These are phyloP conservation scores for Gossypium davidsonii DNA, from an alignment of 441 rosid genomes.

Conservation along the genomic window DNA sequence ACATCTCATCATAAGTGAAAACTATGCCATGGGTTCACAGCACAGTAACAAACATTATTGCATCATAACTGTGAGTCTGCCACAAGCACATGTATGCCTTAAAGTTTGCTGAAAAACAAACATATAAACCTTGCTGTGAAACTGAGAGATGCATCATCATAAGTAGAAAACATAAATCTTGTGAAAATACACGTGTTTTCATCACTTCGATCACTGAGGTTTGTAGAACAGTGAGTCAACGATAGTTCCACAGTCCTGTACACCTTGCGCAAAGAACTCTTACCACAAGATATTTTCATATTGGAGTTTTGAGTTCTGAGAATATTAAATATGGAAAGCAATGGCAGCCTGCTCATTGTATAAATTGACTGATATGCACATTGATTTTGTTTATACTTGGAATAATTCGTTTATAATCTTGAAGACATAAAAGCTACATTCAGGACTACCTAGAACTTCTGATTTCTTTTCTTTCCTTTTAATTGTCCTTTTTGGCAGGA, in stretches of 20 bases:
- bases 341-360: background rate
- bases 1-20: background rate
- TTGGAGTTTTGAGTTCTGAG: background rate
- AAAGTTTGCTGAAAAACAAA: background rate
- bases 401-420: background rate
- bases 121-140: background rate
- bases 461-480: background rate
- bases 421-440: background rate
- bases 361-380: background rate
- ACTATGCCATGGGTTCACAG: background rate
- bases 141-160: slow-evolving; percentile 4
- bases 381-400: background rate
- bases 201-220: slow-evolving; percentile 14
- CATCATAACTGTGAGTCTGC: background rate
- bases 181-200: background rate
- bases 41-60: background rate
- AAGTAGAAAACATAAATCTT: slow-evolving; percentile 9
- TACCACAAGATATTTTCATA: background rate
- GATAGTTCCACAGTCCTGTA: background rate
- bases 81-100: background rate
- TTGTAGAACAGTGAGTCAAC: background rate
- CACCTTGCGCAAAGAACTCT: background rate
- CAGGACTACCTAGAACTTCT: background rate
- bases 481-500: background rate
- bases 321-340: slow-evolving; percentile 3